Conservation (phyloP, 495 filamentous ascomycete genomes). For the Rostrohypoxylon terebratum region DNA sequence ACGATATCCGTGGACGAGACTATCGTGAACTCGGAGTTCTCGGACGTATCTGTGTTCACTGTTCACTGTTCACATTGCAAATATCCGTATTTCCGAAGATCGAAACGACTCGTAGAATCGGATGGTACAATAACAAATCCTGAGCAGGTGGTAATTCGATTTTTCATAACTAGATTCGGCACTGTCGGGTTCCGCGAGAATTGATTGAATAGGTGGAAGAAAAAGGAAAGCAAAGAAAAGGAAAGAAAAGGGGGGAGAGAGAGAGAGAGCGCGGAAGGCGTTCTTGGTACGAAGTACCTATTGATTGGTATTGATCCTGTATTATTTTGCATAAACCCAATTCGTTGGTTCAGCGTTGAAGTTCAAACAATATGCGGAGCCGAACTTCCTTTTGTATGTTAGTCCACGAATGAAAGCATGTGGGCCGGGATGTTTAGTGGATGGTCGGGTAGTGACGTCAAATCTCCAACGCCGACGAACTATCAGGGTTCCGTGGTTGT, state of each 20-base stretch:
- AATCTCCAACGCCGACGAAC: neutral
- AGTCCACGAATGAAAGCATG: neutral
- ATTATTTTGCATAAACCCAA: slow-evolving; percentile 30
- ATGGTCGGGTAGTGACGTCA: slow-evolving; percentile 29
- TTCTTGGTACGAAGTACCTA: too few species aligned
- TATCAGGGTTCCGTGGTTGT: neutral
- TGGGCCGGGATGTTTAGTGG: neutral
- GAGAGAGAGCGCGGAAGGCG: neutral
- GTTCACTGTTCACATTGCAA: neutral
- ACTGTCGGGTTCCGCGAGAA: slow-evolving; percentile 11
- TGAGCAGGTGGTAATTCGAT: slow-evolving; percentile 14
- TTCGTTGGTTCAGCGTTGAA: slow-evolving; percentile 6
- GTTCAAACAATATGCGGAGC: slow-evolving; percentile 12
- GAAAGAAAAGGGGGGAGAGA: neutral
- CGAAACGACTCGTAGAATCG: neutral
- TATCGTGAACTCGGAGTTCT: neutral
- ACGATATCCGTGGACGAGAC: neutral
- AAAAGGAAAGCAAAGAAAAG: neutral
- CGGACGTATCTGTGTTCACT: neutral
- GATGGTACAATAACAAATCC: neutral
- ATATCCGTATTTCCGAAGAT: neutral
- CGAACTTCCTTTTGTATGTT: neutral
- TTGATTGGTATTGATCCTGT: neutral
- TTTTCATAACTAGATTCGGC: slow-evolving; percentile 19
- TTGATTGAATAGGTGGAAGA: neutral